Evolutionary conservation across 257 asterid genomes (phyloP), one percentile per base, ranked within the genome.

Genomic region (Nicotiana obtusifolia): DNA sequence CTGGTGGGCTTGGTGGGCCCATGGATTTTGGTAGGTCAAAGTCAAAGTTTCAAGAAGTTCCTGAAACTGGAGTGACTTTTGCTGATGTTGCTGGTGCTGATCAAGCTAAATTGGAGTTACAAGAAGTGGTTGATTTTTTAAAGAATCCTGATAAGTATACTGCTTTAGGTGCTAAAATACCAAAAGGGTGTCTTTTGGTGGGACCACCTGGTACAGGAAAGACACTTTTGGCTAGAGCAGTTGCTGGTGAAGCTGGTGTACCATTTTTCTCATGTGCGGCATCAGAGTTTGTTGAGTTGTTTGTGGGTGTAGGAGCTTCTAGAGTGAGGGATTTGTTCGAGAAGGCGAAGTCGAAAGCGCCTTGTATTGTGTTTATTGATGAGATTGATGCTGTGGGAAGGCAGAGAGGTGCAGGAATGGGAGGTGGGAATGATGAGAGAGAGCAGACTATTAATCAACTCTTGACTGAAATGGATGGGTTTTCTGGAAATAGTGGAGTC

Each of bases 201-300:
- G 98, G 99, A 2, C 99, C 99, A 2, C 99, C 99, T 0, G 98
- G 98, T 5, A 95, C 99, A 0, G 99, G 99, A 2, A 94, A 95
- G 87, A 95, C 99, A 83, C 96, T 95, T n/a, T 82, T 95, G 87
- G 99, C 99, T 5, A 85, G 99, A 83, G 99, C 99, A 0, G 98
- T 95, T 82, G 88, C 99, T 0, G 99, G 99, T n/a, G 99, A 95
- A 73, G 99, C 99, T 0, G 98, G 99, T 7, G 93, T 89, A 19
- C 99, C 99, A 2, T 95, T 95, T 85, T 95, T 95, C 77, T 95
- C 99, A 0, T 95, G 98, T 78, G 99, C 99, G n/a, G 99, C 99
- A 14, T 95, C 99, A 0, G 99, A 95, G 83, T 93, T 95, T 79
- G 99, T 95, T 19, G 99, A 95, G 86, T 76, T 95, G 86, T 95